Evolutionary conservation across 257 asterid species (phyloP).

Genomic region (Ballota nigra): DNA sequence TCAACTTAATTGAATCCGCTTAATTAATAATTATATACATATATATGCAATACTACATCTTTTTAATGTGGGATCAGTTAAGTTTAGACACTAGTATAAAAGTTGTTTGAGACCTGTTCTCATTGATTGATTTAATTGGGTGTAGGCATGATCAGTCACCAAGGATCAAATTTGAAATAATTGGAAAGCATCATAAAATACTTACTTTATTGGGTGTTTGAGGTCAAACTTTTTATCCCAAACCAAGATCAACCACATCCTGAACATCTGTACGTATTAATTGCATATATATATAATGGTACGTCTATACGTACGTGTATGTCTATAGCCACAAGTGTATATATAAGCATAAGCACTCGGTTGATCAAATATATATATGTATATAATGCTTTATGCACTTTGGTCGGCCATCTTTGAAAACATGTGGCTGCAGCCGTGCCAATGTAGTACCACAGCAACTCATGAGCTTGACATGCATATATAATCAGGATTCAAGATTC

Average conservation of each 20-base stretch:
- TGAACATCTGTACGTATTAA: too few relatives aligned
- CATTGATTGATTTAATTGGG: too few relatives aligned
- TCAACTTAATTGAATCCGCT: too few relatives aligned
- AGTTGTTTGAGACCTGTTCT: background rate
- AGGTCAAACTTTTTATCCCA: background rate
- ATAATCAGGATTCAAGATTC: too few relatives aligned
- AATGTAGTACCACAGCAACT: background rate
- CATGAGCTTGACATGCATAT: background rate
- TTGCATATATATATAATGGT: background rate
- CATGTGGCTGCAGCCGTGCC: background rate
- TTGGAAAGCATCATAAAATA: background rate
- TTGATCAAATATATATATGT: background rate
- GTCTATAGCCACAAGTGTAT: background rate
- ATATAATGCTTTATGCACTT: slow-evolving; percentile 4
- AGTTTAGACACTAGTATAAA: too few relatives aligned
- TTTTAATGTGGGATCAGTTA: too few relatives aligned
- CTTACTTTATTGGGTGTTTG: background rate
- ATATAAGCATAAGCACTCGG: background rate
- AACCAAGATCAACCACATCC: background rate
- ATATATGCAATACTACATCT: too few relatives aligned
- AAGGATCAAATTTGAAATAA: background rate
- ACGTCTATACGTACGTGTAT: background rate
- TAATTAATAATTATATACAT: too few relatives aligned
- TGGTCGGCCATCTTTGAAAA: slow-evolving; percentile 28
- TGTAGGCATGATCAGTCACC: background rate